Evolutionary conservation across 2,329 filamentous ascomycete species (phyloP), one percentile per base, ranked within the genome.

Genomic region (Claviceps purpurea): DNA sequence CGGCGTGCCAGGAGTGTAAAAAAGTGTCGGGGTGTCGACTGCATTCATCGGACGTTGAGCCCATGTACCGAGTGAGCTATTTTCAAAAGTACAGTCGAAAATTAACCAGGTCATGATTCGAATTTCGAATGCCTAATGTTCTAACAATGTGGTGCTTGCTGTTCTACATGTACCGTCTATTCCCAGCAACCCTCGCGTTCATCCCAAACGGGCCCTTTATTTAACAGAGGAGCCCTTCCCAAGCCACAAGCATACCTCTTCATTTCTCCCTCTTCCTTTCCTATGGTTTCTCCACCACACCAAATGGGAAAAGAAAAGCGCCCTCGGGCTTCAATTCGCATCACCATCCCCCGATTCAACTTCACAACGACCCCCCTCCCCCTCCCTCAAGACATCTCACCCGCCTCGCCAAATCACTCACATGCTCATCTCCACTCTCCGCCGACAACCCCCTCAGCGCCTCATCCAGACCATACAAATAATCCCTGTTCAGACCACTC

Each of bases 401-500:
- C 50, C 87, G 77, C 52, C 73, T 68, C 16, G 87, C 88, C 59
- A 98, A 70, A 68, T 97, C 90, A 49, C 79, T 83, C 50, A 98
- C 77, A 73, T 98, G 91, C 56, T 76, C 77, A 70, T 97, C 93
- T 3, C 81, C 82, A 63, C 86, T 93, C 50, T 87, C 87, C 2
- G 78, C 71, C 56, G 87, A 84, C 58, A 97, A 70, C 34, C 78
- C 80, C 54, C 82, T 69, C 58, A 98, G 74, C 6, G 88, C 87
- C 53, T 73, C 72, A 64, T 96, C 87, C 44, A 98, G 73, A 58
- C 83, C 76, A 64, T 88, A 84, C 43, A 98, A 73, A 68, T 98
- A 98, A 63, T 97, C 91, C 54, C 77, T 82, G 67, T 97, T 97
- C 64, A 84, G 79, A 1, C 93, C 93, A 68, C 89, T 96, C 24